Percentiles rank a stretch among this genome's conserved stretches.
These are phyloP conservation scores for Penicillium concentricum DNA, from an alignment of 2,329 filamentous ascomycete genomes.

Conservation along the genomic window DNA sequence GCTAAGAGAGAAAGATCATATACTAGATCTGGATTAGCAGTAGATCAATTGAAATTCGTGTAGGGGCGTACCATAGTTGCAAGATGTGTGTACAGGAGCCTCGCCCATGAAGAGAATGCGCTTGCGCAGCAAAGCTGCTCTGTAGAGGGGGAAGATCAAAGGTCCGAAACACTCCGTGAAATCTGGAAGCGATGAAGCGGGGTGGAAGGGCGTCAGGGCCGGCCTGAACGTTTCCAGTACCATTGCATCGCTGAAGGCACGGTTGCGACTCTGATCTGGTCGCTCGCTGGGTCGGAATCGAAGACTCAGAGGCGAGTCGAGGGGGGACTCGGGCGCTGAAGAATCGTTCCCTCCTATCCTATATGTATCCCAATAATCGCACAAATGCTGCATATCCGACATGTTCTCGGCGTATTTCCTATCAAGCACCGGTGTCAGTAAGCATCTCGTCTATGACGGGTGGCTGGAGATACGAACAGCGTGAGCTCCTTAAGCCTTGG, in stretches of 20 bases:
- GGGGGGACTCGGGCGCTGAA: constrained; percentile 47
- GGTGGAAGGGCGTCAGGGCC: constrained; percentile 74
- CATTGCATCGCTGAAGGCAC: constrained; percentile 45
- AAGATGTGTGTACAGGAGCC: constrained; percentile 79
- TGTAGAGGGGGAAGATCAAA: constrained; percentile 84
- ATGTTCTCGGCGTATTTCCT: constrained; percentile 63
- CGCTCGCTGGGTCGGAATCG: constrained; percentile 55
- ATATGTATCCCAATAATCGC: constrained; percentile 72
- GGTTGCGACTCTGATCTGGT: constrained; percentile 32
- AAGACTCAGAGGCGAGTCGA: constrained; percentile 53
- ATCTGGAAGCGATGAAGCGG: constrained; percentile 75
- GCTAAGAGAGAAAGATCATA: constrained; percentile 93
- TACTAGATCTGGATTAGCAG: constrained; percentile 54
- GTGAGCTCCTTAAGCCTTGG: constrained; percentile 72
- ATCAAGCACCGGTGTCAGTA: constrained; percentile 13
- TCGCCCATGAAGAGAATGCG: constrained; percentile 83
- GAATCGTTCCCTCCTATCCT: constrained; percentile 40
- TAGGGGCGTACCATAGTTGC: constrained; percentile 73
- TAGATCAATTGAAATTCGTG: not conserved
- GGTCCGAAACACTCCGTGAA: constrained; percentile 85
- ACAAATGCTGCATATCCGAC: constrained; percentile 62
- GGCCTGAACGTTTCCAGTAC: constrained; percentile 48
- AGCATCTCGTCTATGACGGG: not conserved
- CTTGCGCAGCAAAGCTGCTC: constrained; percentile 81
- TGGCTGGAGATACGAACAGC: constrained; percentile 48